Base-by-base conservation (phyloP, 352 stramenopile species). In the Phytophthora tentaculata region DNA sequence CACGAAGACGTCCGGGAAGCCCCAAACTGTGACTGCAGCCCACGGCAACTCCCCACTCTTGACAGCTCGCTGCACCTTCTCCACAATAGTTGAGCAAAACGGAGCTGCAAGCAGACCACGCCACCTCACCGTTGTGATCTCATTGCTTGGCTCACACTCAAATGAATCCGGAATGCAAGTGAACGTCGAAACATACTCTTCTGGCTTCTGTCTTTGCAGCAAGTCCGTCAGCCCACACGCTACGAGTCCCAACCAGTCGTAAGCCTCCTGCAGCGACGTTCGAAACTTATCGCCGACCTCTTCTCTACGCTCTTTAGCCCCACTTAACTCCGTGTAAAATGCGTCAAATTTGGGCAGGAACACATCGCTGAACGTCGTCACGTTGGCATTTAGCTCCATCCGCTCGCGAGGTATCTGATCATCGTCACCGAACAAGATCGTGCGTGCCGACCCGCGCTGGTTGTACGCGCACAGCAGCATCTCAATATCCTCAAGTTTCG, bases 171-270 rank as follows among this genome's bases (percentile, higher is more conserved):
- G 70, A 3, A 64, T 47, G 4, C 81, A 81, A 14, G 78, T 80
- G 64, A 90, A 96, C 4, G 66, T 88, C n/a, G 84, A 94, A 32
- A 94, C 84, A 64, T 96, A 96, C 57, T 90, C 81, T 54, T 96
- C 84, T 0, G 76, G 69, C 6, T 80, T 70, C 54, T 82, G 23
- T 32, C 77, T 79, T 62, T 83, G 61, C 10, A 96, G 60, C 35
- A 93, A 52, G n/a, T 81, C 64, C 0, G 75, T 79, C 14, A 96
- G 60, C 0, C 86, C 69, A 45, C 81, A 92, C 12, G 86, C 76
- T 14, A 94, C 83, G 17, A 91, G 66, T 8, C 86, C 88, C 19
- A 96, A 63, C 88, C 88, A 96, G 35, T 96, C 85, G 70, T 93
- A 87, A 1, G 80, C 74, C 26, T 83, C 76, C 19, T 83, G 65